phyloP scores from a whole-genome alignment of 495 filamentous ascomycete species.

The Neurospora cerealis region DNA sequence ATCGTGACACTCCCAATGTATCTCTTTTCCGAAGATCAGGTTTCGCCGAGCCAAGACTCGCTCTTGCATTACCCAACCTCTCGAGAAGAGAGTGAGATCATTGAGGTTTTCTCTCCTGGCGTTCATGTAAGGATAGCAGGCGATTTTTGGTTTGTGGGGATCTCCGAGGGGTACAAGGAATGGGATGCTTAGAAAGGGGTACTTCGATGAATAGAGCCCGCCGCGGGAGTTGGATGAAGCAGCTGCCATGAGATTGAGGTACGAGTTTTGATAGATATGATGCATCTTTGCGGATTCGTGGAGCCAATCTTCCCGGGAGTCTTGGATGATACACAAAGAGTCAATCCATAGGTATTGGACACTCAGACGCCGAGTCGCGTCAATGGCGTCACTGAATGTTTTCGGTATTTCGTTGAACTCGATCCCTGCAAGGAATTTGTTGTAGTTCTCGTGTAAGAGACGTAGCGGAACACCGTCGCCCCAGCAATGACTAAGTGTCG shows the following conservation, averaged over 20 bases:
- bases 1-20: not conserved
- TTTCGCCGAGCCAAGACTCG: not conserved
- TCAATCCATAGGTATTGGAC: slow-evolving; percentile 29
- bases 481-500: not conserved
- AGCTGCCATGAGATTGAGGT: slow-evolving; percentile 5
- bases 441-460: not conserved
- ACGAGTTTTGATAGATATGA: slow-evolving; percentile 17
- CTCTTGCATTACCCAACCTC: not conserved
- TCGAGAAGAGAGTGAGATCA: not conserved
- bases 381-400: slow-evolving; percentile 7
- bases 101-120: not conserved
- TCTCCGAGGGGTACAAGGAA: not conserved
- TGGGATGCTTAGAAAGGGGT: not conserved
- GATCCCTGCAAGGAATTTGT: not conserved
- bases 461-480: not conserved
- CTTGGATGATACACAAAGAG: slow-evolving; percentile 27
- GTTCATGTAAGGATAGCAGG: not conserved
- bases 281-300: slow-evolving; percentile 19
- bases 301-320: slow-evolving; percentile 20
- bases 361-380: slow-evolving; percentile 1
- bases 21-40: not conserved
- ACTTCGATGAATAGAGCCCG: not conserved
- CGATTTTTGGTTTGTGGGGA: not conserved
- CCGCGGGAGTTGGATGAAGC: not conserved
- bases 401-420: not conserved